Evolutionary conservation across 2,329 filamentous ascomycete genomes (phyloP), one percentile per base, ranked within the genome.

Genomic region (Leptodontidium sp.): DNA sequence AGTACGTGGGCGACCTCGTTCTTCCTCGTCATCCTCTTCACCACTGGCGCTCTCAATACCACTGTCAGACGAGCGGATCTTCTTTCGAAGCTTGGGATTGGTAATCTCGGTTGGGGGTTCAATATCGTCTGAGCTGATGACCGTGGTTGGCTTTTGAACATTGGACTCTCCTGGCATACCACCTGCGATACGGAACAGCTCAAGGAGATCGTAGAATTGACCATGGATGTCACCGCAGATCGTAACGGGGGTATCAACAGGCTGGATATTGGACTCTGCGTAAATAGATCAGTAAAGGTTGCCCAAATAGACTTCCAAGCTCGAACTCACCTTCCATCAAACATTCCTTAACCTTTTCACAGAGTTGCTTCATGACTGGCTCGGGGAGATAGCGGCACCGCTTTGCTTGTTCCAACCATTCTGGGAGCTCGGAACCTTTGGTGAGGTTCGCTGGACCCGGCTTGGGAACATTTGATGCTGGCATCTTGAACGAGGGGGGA

Each of bases 181-280:
- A 70, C 96, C 96, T 58, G 95, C 94, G 50, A 99, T 95, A 65
- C 94, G 91, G 82, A 99, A 99, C 61, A 99, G 89, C 84, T 99
- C 96, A 70, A 98, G 89, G 11, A 99, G 86, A 80, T 99, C 96
- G 82, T 99, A 98, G 81, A 98, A 98, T 82, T 99, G 96, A 76
- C 96, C 96, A 82, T 99, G 96, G 71, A 99, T 98, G 79, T 99
- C 96, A 78, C 96, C 96, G 78, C 96, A 98, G 72, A 99, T 92
- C 5, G 96, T 99, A 71, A 99, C 96, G 7, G 96, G 96, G 0
- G 96, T 97, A 65, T 92, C 90, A 24, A 99, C 95, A n/a, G 96
- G 96, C 80, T 98, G 96, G 69, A 99, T 98, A 80, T 99, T 99
- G 73, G 94, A 98, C 83, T 99, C 96, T 97, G 75, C 32, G n/a